phyloP scores from a whole-genome alignment of 2,329 filamentous ascomycete genomes.

The Pyrenophora teres region DNA sequence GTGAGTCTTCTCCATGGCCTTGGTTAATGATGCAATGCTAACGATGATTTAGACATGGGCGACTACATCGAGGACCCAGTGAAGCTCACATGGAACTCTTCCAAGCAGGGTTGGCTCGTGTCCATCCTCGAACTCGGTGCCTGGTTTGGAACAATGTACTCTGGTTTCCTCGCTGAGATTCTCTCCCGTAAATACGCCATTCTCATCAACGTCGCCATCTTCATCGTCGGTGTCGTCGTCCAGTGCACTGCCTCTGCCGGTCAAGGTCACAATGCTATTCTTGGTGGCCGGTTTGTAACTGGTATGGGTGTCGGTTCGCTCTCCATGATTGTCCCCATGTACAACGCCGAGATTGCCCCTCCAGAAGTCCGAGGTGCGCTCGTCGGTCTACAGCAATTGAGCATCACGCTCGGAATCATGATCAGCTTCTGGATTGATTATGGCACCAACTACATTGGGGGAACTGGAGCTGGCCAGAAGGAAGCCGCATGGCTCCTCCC shows the following conservation, averaged over 20 bases:
- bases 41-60: constrained; percentile 48
- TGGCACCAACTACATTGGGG: constrained; percentile 54
- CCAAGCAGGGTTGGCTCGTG: constrained; percentile 54
- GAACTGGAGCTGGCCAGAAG: constrained; percentile 62
- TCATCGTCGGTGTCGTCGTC: constrained; percentile 71
- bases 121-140: constrained; percentile 76
- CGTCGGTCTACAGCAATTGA: constrained; percentile 66
- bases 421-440: constrained; percentile 56
- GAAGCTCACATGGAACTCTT: constrained; percentile 38
- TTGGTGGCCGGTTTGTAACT: constrained; percentile 74
- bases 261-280: constrained; percentile 62
- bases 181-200: constrained; percentile 71
- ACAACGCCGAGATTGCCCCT: constrained; percentile 51
- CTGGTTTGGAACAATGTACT: constrained; percentile 72
- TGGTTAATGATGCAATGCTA: background rate
- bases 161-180: constrained; percentile 70
- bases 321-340: constrained; percentile 67
- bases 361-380: constrained; percentile 68
- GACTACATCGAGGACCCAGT: constrained; percentile 37
- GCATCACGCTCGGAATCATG: constrained; percentile 67
- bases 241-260: constrained; percentile 63
- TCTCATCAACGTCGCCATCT: constrained; percentile 67
- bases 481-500: constrained; percentile 76
- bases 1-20: constrained; percentile 24
- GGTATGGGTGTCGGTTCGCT: constrained; percentile 71